These are phyloP conservation scores for Microstegium vimineum DNA, from an alignment of 176 grass and related monocot genomes.

Conservation along the genomic window DNA sequence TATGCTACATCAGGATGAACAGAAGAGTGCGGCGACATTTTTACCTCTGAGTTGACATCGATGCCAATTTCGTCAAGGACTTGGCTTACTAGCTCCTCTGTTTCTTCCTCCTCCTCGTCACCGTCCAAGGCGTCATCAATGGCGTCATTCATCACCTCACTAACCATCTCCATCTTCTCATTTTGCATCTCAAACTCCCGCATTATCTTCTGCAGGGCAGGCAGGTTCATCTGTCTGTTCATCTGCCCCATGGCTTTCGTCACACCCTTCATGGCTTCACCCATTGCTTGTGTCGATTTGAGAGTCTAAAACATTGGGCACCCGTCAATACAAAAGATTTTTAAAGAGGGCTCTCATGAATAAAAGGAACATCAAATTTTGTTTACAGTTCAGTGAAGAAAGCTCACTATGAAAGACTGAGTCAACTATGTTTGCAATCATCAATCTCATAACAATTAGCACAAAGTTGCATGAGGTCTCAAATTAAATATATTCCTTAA, in stretches of 20 bases:
- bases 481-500: neutral
- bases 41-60: slow-evolving; percentile 72
- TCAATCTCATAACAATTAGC: neutral
- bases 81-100: slow-evolving; percentile 73
- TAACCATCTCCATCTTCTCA: slow-evolving; percentile 72
- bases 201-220: slow-evolving; percentile 68
- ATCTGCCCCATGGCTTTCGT: slow-evolving; percentile 76
- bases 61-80: slow-evolving; percentile 88
- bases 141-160: slow-evolving; percentile 66
- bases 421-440: neutral
- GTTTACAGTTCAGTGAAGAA: neutral
- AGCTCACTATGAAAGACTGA: neutral
- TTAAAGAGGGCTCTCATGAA: neutral
- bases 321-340: neutral
- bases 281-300: slow-evolving; percentile 88
- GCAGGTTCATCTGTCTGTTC: slow-evolving; percentile 78
- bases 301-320: slow-evolving; percentile 39
- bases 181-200: slow-evolving; percentile 76
- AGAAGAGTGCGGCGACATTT: neutral
- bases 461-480: neutral
- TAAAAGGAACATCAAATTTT: neutral
- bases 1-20: neutral
- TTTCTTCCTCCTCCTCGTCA: slow-evolving; percentile 78
- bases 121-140: slow-evolving; percentile 79
- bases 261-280: slow-evolving; percentile 86